phyloP scores from a whole-genome alignment of 495 filamentous ascomycete species.

The Xylaria acuta region DNA sequence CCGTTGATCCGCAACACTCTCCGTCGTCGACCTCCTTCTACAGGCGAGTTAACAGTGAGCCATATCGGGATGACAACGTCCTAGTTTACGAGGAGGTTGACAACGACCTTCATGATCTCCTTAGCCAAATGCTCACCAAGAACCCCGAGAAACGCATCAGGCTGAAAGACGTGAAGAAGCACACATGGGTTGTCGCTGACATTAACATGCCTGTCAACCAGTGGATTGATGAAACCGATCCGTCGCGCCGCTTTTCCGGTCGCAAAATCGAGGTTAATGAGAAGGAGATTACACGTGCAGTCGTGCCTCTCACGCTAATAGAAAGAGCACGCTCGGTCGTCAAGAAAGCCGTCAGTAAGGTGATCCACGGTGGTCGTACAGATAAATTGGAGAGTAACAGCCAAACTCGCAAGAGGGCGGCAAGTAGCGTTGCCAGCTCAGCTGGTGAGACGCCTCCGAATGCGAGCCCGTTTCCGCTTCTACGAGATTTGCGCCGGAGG shows the following conservation, averaged over 20 bases:
- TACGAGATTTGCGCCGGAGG: slow-evolving; percentile 62
- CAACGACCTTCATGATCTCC: slow-evolving; percentile 78
- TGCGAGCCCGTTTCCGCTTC: slow-evolving; percentile 44
- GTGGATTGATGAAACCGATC: slow-evolving; percentile 96
- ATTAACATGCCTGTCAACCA: slow-evolving; percentile 68
- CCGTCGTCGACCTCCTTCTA: slow-evolving; percentile 57
- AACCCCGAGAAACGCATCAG: slow-evolving; percentile 87
- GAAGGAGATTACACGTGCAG: slow-evolving; percentile 86
- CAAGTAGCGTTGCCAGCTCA: slow-evolving; percentile 66
- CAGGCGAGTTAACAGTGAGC: slow-evolving; percentile 57
- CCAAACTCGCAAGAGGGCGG: slow-evolving; percentile 56
- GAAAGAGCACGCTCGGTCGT: slow-evolving; percentile 73
- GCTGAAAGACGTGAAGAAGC: slow-evolving; percentile 90
- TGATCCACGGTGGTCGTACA: slow-evolving; percentile 62
- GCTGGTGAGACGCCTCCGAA: slow-evolving; percentile 49
- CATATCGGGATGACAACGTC: slow-evolving; percentile 66
- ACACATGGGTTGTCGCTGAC: slow-evolving; percentile 91
- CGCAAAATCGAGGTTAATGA: slow-evolving; percentile 92
- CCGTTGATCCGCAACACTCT: slow-evolving; percentile 67
- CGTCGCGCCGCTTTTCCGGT: slow-evolving; percentile 77
- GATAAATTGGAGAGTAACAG: slow-evolving; percentile 60
- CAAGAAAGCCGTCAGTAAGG: slow-evolving; percentile 68
- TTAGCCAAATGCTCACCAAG: slow-evolving; percentile 83
- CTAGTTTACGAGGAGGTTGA: slow-evolving; percentile 87
- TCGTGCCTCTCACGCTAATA: slow-evolving; percentile 85